A percentile compares a stretch with the other conserved stretches of the same genome.
Evolutionary conservation across 1,284 basidiomycete genomes (phyloP).

Genomic region (Cryptococcus sp.): DNA sequence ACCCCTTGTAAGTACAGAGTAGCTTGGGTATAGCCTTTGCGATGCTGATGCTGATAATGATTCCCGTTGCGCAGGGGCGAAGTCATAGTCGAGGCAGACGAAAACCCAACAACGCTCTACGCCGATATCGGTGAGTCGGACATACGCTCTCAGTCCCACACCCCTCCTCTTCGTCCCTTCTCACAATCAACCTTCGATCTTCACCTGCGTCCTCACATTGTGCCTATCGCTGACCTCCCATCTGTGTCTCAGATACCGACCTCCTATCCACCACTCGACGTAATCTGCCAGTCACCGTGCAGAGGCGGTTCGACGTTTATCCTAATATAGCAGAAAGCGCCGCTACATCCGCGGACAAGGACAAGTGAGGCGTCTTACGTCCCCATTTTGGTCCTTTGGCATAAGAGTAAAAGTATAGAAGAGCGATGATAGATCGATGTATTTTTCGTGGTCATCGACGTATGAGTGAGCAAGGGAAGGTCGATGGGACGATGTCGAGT

Average conservation of each 20-base stretch:
- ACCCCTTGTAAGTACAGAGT: constrained; percentile 70
- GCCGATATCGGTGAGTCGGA: constrained; percentile 70
- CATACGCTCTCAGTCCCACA: no score
- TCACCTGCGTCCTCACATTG: not conserved
- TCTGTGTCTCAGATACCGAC: constrained; percentile 64
- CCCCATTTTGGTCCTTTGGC: no score
- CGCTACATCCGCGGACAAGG: no score
- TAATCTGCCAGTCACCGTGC: constrained; percentile 83
- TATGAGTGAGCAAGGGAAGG: no score
- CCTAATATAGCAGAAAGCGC: constrained; percentile 60
- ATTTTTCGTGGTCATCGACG: no score
- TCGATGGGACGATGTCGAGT: no score
- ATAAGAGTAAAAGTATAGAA: no score
- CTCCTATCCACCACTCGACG: constrained; percentile 68
- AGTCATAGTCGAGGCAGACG: constrained; percentile 73
- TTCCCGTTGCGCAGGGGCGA: constrained; percentile 57
- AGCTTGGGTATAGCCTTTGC: constrained; percentile 53
- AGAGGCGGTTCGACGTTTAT: constrained; percentile 91
- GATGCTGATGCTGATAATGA: not conserved
- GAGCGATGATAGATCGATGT: no score
- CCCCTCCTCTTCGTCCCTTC: not conserved
- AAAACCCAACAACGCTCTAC: constrained; percentile 78
- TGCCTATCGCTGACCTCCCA: constrained; percentile 1
- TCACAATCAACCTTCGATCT: not conserved
- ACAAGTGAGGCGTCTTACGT: no score